Evolutionary conservation across 768 basidiomycete species (phyloP).

Genomic region (Macrolepiota dolichaula): DNA sequence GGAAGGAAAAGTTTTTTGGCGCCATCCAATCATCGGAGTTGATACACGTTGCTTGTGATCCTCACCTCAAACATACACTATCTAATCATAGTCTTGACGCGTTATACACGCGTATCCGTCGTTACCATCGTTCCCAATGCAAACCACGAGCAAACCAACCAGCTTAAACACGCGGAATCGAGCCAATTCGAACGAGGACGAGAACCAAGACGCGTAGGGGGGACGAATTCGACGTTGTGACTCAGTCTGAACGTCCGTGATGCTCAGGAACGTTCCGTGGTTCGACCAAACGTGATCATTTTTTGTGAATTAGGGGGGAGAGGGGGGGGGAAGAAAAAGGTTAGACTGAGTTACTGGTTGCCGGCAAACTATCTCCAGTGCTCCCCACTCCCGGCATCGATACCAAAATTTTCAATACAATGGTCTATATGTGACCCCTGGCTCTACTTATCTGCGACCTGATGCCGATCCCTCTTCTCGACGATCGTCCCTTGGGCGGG

Average conservation of each 20-base stretch:
- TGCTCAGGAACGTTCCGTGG: not conserved
- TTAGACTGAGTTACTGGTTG: not conserved
- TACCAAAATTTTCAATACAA: not conserved
- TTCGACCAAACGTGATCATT: not conserved
- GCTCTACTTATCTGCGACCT: not conserved
- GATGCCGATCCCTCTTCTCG: slow-evolving; percentile 3
- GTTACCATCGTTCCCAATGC: not conserved
- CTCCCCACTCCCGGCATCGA: not conserved
- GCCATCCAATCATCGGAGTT: not conserved
- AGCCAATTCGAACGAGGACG: not conserved
- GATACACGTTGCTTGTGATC: slow-evolving; percentile 11
- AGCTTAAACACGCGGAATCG: slow-evolving; percentile 3
- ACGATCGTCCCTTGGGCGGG: slow-evolving; percentile 1
- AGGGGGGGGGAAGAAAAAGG: not conserved
- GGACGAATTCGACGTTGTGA: not conserved
- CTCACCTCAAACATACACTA: slow-evolving; percentile 10
- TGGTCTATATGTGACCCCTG: not conserved
- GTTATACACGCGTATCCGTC: slow-evolving; percentile 2
- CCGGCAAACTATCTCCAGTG: not conserved
- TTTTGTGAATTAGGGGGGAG: too few species aligned
- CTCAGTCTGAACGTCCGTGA: not conserved
- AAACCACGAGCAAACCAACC: slow-evolving; percentile 7
- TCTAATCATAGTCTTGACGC: slow-evolving; percentile 3
- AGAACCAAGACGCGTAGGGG: not conserved
- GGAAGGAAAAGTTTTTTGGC: not conserved